phyloP scores from a whole-genome alignment of 208 protist genomes.

The Balamuthia mandrillaris region DNA sequence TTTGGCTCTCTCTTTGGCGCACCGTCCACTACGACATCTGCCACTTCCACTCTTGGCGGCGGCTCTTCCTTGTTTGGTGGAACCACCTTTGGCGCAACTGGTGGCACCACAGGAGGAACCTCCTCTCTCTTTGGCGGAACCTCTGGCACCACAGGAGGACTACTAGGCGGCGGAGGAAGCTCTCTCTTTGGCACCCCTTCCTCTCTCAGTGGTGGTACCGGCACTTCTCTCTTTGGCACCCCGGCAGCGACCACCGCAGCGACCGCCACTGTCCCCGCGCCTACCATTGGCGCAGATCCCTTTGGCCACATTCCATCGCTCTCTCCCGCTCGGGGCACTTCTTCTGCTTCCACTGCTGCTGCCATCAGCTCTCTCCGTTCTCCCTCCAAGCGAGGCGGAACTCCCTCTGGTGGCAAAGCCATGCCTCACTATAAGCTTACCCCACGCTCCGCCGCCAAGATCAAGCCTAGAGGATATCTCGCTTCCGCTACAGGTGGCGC shows the following conservation, averaged over 20 bases:
- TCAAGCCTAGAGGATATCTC: neutral
- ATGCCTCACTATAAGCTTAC: constrained; percentile 5
- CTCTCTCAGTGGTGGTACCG: neutral
- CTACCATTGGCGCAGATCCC: neutral
- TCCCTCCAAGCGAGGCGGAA: neutral
- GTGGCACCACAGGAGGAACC: neutral
- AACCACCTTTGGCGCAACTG: neutral
- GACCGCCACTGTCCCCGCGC: neutral
- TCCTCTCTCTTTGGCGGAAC: neutral
- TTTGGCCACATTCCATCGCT: neutral
- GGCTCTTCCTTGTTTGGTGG: neutral
- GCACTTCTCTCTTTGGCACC: neutral
- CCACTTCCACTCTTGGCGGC: neutral
- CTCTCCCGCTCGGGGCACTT: neutral
- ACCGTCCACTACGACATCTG: neutral
- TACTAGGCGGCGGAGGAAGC: too few relatives aligned
- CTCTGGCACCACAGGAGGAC: too few relatives aligned
- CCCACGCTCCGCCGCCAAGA: neutral
- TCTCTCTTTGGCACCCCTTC: neutral
- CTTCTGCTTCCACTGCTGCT: neutral
- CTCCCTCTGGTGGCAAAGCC: neutral
- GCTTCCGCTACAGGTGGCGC: too few relatives aligned
- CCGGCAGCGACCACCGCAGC: neutral
- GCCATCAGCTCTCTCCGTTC: neutral
- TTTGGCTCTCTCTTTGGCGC: neutral